Evolutionary conservation across 148 eudicot genomes (phyloP).

Genomic region (Rhododendron kiyosumense): DNA sequence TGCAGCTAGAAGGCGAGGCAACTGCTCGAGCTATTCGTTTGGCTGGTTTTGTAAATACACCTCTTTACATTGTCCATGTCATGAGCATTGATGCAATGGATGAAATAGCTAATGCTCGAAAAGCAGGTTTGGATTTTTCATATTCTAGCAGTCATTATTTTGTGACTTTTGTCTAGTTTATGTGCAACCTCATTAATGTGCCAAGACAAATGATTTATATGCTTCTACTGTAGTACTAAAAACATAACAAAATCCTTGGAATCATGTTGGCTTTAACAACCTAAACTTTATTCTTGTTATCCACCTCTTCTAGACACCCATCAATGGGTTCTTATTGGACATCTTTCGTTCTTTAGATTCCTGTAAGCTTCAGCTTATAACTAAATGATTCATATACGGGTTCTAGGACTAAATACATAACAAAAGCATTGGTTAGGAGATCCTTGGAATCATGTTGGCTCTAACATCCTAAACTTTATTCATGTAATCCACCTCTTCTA

Average conservation of each 20-base stretch:
- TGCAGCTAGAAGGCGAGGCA: constrained; percentile 97
- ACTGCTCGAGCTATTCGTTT: constrained; percentile 91
- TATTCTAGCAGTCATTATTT: neutral
- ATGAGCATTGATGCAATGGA: constrained; percentile 99
- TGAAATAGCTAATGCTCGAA: constrained; percentile 88
- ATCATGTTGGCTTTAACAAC: neutral
- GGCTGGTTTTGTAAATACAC: constrained; percentile 86
- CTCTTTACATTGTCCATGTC: constrained; percentile 91
- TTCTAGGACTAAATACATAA: neutral
- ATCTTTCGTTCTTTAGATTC: neutral
- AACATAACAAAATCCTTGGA: neutral
- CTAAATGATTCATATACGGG: neutral
- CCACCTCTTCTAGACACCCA: neutral
- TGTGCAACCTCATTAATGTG: neutral
- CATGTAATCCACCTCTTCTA: neutral
- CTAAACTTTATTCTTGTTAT: neutral
- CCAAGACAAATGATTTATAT: neutral
- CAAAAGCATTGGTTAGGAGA: neutral
- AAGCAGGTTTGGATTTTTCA: constrained; percentile 51
- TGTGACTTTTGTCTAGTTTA: neutral
- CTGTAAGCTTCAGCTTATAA: neutral
- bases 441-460: neutral
- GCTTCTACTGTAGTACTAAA: neutral
- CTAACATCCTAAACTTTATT: neutral
- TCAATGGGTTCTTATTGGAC: neutral